Base-by-base conservation (phyloP, 805 yeast species). In the Schwanniomyces occidentalis region DNA sequence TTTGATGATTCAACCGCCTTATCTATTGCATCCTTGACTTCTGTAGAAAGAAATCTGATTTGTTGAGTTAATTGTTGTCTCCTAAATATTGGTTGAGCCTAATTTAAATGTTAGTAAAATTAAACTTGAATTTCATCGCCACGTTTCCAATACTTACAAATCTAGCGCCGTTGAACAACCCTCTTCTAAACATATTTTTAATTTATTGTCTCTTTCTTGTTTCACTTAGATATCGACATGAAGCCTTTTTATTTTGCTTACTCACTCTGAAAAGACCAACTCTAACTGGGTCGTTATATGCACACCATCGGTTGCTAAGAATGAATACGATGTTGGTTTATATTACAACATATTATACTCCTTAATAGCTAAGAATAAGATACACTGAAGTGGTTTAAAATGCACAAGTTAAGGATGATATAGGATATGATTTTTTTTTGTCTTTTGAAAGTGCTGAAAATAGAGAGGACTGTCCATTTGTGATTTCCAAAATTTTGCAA, bases 1-100 rank as follows among this genome's bases (percentile, higher is more conserved):
- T 95, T 95, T 1, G 98, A 93, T 6, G 95, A 82, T 4, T 65
- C 69, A 16, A 93, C 84, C 1, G 98, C 98, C 27, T 76, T 73
- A 49, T 85, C 88, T 40, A 93, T 90, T 30, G 98, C 97, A 16
- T 75, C 69, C 46, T 76, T 78, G 42, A 91, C 85, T 48, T 88
- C 96, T 6, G 81, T 76, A 13, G 95, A 83, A 41, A 93, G 54
- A 35, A 72, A 75, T 52, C 90, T 66, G 10, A 20, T 20, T 14
- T 22, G 35, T 16, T 27, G 35, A 21, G 27, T 26, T 15, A 24
- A 17, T 14, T 12, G 8, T 27, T 27, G 28, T 22, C 31, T 35
- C 13, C 18, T 25, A 18, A 31, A 21, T 16, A 16, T n/a, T 21
- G 31, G 37, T 16, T 21, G 29, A 16, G 26, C 10, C 35, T 36